These are phyloP conservation scores for Eucalyptus polyanthemos DNA, from an alignment of 345 rosid species.

Conservation along the genomic window DNA sequence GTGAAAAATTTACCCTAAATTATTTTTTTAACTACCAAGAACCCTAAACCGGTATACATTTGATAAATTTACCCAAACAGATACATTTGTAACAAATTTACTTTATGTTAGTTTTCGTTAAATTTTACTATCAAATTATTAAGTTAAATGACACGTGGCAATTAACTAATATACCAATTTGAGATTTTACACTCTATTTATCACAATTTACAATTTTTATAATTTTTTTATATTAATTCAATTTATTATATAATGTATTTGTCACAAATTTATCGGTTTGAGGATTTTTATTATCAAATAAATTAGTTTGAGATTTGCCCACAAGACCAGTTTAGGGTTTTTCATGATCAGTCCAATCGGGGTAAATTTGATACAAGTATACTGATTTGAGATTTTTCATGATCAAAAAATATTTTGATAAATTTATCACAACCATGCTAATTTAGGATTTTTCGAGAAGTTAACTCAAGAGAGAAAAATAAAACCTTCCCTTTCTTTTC, in stretches of 20 bases:
- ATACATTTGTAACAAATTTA: no score
- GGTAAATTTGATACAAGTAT: fast-evolving
- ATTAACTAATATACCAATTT: fast-evolving
- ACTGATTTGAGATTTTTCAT: fast-evolving
- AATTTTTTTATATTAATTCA: no score
- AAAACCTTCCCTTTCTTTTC: neutral
- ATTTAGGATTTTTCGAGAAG: no score
- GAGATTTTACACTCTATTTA: fast-evolving
- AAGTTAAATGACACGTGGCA: fast-evolving
- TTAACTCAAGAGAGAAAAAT: no score
- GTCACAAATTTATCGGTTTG: fast-evolving
- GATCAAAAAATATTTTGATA: fast-evolving
- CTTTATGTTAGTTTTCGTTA: no score
- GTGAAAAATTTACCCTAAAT: fast-evolving
- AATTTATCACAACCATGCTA: fast-evolving
- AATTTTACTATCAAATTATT: no score
- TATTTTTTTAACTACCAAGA: fast-evolving
- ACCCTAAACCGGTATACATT: fast-evolving
- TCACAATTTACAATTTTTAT: no score
- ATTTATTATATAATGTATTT: fast-evolving
- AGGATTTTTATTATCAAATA: no score
- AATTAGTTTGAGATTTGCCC: no score
- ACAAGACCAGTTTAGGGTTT: no score
- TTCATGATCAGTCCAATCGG: fast-evolving
- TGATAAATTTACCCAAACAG: fast-evolving